Percentiles rank a stretch among this genome's conserved stretches.
Conservation (phyloP, 805 yeast genomes). For the Tetrapisispora fleetii region DNA sequence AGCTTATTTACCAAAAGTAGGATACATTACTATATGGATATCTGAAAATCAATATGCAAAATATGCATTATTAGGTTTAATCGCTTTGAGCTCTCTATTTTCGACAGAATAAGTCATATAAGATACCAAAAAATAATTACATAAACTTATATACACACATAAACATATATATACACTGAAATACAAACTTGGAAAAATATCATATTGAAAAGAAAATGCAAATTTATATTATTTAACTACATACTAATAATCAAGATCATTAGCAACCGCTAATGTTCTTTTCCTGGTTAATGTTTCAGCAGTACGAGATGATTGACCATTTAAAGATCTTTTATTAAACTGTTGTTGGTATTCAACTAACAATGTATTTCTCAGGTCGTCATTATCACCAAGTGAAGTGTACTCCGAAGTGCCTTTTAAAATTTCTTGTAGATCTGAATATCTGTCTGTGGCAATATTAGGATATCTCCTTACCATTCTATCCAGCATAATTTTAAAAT, state of each 20-base stretch:
- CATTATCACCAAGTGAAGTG: conserved; percentile 27
- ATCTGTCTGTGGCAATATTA: background rate
- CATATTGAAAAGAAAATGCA: background rate
- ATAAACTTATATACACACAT: background rate
- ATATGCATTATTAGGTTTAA: conserved; percentile 61
- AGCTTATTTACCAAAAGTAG: conserved; percentile 81
- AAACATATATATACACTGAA: background rate
- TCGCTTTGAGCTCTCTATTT: conserved; percentile 62
- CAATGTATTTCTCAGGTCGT: conserved; percentile 19
- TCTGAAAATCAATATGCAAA: conserved; percentile 83
- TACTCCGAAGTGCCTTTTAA: conserved; percentile 23
- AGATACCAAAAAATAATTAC: background rate
- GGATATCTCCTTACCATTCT: conserved; percentile 9
- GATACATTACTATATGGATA: conserved; percentile 83
- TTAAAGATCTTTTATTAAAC: conserved; percentile 5
- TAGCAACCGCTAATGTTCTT: conserved; percentile 19
- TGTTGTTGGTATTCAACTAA: conserved; percentile 27
- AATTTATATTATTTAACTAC: background rate
- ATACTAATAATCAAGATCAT: conserved; percentile 28
- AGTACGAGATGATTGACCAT: background rate
- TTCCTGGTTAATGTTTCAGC: conserved; percentile 10
- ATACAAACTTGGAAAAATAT: background rate
- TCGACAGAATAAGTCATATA: conserved; percentile 36
- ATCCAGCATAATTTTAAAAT: conserved; percentile 18
- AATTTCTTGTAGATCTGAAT: background rate